These are phyloP conservation scores for Stereum hirsutum DNA, from an alignment of 1,284 basidiomycete genomes.

Conservation along the genomic window DNA sequence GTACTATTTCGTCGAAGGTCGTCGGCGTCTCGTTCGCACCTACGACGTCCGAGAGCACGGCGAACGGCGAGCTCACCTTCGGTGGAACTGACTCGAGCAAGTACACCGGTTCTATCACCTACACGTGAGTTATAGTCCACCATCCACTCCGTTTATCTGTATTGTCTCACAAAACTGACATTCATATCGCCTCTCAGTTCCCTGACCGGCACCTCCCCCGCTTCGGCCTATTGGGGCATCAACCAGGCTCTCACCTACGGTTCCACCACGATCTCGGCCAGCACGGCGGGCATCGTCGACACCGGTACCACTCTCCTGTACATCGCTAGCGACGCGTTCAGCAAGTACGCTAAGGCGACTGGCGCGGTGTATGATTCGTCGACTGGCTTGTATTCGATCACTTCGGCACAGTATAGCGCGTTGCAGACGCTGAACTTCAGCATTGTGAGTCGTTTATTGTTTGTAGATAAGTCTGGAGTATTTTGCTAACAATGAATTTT, in stretches of 20 bases:
- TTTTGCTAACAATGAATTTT: too few species aligned
- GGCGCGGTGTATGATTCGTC: conserved; percentile 24
- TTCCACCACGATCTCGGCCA: conserved; percentile 31
- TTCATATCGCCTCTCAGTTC: conserved; percentile 22
- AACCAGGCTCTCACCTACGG: conserved; percentile 50
- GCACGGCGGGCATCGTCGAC: conserved; percentile 54
- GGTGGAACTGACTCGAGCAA: conserved; percentile 38
- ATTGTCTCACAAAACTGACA: background rate
- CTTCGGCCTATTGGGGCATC: conserved; percentile 52
- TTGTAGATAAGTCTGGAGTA: too few species aligned
- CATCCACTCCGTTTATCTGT: too few species aligned
- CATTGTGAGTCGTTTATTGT: conserved; percentile 28
- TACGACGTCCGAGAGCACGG: conserved; percentile 18
- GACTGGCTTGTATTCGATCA: conserved; percentile 32
- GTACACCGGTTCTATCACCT: conserved; percentile 36
- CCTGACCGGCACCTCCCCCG: conserved; percentile 36
- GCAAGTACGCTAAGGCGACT: conserved; percentile 24
- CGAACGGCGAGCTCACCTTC: conserved; percentile 22
- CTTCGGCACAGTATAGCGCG: conserved; percentile 22
- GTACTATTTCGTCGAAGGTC: conserved; percentile 27
- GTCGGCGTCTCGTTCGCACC: conserved; percentile 38
- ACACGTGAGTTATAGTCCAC: conserved; percentile 28
- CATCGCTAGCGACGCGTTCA: conserved; percentile 20
- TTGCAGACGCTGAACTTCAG: conserved; percentile 34
- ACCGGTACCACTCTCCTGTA: conserved; percentile 35